Percentiles rank a stretch among this genome's conserved stretches.
phyloP scores from a whole-genome alignment of 2,329 filamentous ascomycete genomes.

The Colletotrichum lentis region DNA sequence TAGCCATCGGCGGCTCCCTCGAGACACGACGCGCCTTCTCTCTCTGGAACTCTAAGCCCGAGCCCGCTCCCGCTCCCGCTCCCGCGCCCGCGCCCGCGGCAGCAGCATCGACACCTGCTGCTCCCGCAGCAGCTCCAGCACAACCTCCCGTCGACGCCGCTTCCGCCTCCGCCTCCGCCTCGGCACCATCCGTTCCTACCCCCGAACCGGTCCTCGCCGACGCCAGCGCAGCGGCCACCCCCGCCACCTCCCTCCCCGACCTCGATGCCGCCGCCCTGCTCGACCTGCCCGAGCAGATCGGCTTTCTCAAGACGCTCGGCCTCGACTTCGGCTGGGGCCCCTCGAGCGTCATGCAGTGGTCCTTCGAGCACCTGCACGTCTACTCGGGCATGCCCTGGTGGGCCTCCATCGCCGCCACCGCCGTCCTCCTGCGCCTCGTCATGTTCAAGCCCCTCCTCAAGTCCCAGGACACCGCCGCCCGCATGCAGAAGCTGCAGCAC shows the following conservation, averaged over 20 bases:
- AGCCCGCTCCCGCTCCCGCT: constrained; percentile 12
- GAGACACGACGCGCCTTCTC: constrained; percentile 32
- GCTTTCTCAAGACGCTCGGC: constrained; percentile 83
- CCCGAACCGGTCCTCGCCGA: constrained; percentile 40
- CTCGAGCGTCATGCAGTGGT: constrained; percentile 75
- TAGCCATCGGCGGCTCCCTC: constrained; percentile 44
- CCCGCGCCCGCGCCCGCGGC: constrained; percentile 17
- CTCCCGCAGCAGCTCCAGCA: constrained; percentile 39
- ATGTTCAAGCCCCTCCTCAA: constrained; percentile 72
- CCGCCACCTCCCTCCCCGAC: constrained; percentile 43
- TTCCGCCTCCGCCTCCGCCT: constrained; percentile 36
- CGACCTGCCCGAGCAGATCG: constrained; percentile 76
- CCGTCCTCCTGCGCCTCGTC: constrained; percentile 68
- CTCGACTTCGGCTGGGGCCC: constrained; percentile 88
- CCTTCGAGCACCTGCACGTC: constrained; percentile 84
- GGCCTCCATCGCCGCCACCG: constrained; percentile 72
- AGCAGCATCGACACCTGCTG: constrained; percentile 26
- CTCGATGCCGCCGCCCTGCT: constrained; percentile 56
- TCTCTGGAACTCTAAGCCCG: constrained; percentile 37
- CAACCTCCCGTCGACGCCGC: background rate
- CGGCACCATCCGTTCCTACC: constrained; percentile 46
- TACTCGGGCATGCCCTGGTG: constrained; percentile 82
- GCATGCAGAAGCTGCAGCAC: constrained; percentile 64
- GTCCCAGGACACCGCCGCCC: constrained; percentile 69
- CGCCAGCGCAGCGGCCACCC: constrained; percentile 25